These are phyloP conservation scores for Lentinus tigrinus DNA, from an alignment of 768 basidiomycete genomes.

Conservation along the genomic window DNA sequence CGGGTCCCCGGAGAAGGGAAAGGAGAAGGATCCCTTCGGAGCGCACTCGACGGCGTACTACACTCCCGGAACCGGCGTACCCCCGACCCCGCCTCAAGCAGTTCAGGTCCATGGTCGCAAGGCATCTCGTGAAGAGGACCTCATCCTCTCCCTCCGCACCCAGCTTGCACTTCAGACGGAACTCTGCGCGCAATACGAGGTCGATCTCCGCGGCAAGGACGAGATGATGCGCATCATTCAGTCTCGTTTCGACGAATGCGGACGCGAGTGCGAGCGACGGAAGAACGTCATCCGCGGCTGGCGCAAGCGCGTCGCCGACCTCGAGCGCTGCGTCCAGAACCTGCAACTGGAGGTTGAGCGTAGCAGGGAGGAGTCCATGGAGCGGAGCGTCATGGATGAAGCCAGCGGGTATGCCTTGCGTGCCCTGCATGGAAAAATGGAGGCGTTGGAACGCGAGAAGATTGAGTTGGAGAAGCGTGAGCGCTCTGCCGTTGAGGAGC, in stretches of 20 bases:
- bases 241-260: slow-evolving; percentile 49
- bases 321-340: slow-evolving; percentile 63
- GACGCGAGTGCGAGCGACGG: slow-evolving; percentile 65
- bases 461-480: slow-evolving; percentile 36
- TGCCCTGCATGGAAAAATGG: slow-evolving; percentile 78
- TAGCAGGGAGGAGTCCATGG: slow-evolving; percentile 77
- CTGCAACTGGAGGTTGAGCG: slow-evolving; percentile 88
- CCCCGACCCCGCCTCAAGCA: slow-evolving; percentile 49
- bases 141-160: slow-evolving; percentile 72
- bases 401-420: slow-evolving; percentile 78
- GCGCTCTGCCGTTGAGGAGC: slow-evolving; percentile 42
- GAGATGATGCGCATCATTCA: slow-evolving; percentile 65
- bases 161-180: slow-evolving; percentile 76
- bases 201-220: slow-evolving; percentile 71
- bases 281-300: slow-evolving; percentile 53
- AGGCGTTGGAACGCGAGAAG: slow-evolving; percentile 69
- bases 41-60: slow-evolving; percentile 75
- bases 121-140: slow-evolving; percentile 67
- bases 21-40: slow-evolving; percentile 72
- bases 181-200: slow-evolving; percentile 72
- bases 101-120: slow-evolving; percentile 46
- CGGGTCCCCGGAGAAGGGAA: slow-evolving; percentile 25
- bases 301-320: slow-evolving; percentile 76
- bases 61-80: slow-evolving; percentile 71
- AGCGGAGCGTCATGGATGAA: slow-evolving; percentile 81